Evolutionary conservation across 352 stramenopile species (phyloP), one percentile per base, ranked within the genome.

Genomic region (Phytophthora colocasiae): DNA sequence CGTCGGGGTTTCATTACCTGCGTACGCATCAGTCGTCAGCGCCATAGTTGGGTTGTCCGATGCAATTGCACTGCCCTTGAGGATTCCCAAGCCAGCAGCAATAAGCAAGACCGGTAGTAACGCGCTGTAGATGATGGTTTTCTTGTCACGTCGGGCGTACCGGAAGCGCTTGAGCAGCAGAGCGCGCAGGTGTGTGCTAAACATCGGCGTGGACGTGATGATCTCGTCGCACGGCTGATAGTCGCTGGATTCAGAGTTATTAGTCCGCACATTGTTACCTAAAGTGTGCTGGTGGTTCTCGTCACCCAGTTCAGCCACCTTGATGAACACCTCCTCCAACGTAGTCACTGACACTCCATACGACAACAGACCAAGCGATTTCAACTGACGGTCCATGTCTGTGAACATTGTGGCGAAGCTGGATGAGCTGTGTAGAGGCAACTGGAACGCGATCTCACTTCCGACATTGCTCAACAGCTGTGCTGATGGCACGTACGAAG

Each of bases 261-360:
- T 62, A 5, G 44, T 44, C 6, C 48, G 69, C 2, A 22, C 36
- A 8, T 65, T 44, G 34, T 73, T 73, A 7, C 45, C 58, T 3
- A 80, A 46, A 0, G 62, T 84, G 63, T 75, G 69, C 36, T 78
- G 66, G 19, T 80, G 34, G 19, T 58, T 66, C 45, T 81, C 65
- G 34, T 75, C 73, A 32, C 32, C 55, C 11, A 53, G 31, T 6
- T 83, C 75, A 0, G 81, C 81, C 24, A 90, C 78, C 45, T 88
- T 91, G 66, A 92, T 78, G 54, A 92, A 92, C 24, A 92, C 81
- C 56, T 91, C 78, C 43, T 92, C 83, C n/a, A 92, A 36, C n/a
- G 83, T 87, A 1, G 83, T 89, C 11, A 98, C 95, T n/a, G 88
- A 93, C 29, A 83, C 69, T 36, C 71, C 72, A 36, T 81, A 85